Evolutionary conservation across 2,329 filamentous ascomycete genomes (phyloP).

Genomic region (Pseudocercospora fijiensis): DNA sequence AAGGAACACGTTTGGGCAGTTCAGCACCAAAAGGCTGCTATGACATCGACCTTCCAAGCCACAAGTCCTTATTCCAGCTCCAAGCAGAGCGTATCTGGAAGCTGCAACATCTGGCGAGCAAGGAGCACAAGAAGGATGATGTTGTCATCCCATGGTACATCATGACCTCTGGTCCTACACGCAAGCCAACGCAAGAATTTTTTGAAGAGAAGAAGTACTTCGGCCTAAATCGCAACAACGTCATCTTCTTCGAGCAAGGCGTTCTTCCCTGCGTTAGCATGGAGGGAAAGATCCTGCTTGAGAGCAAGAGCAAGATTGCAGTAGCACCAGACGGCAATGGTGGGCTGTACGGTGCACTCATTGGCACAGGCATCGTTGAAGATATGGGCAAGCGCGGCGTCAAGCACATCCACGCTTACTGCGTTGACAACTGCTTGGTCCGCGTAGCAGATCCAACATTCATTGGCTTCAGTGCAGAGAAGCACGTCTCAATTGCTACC

Average conservation of each 20-base stretch:
- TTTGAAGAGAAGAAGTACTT: conserved; percentile 90
- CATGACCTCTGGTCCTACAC: conserved; percentile 96
- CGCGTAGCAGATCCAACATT: conserved; percentile 97
- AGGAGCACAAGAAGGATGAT: conserved; percentile 61
- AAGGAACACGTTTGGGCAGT: conserved; percentile 91
- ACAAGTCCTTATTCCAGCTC: conserved; percentile 95
- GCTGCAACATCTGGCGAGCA: conserved; percentile 75
- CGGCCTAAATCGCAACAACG: conserved; percentile 79
- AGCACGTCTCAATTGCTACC: conserved; percentile 91
- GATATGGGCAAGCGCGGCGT: conserved; percentile 89
- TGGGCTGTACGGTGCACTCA: conserved; percentile 89
- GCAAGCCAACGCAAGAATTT: conserved; percentile 87
- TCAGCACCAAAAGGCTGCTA: conserved; percentile 97
- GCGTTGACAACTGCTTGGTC: conserved; percentile 98
- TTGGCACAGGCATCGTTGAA: conserved; percentile 73
- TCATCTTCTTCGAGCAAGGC: conserved; percentile 93
- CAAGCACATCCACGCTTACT: conserved; percentile 95
- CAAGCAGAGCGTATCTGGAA: conserved; percentile 92
- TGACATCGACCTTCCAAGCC: conserved; percentile 87
- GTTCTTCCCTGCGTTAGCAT: conserved; percentile 96
- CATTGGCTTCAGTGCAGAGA: conserved; percentile 85
- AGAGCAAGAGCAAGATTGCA: conserved; percentile 84
- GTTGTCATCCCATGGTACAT: conserved; percentile 93
- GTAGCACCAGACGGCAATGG: conserved; percentile 97
- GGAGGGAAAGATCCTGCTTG: conserved; percentile 93